A percentile compares a stretch with the other conserved stretches of the same genome.
These are phyloP conservation scores for Erigeron philadelphicus DNA, from an alignment of 140 eudicot species.

Conservation along the genomic window DNA sequence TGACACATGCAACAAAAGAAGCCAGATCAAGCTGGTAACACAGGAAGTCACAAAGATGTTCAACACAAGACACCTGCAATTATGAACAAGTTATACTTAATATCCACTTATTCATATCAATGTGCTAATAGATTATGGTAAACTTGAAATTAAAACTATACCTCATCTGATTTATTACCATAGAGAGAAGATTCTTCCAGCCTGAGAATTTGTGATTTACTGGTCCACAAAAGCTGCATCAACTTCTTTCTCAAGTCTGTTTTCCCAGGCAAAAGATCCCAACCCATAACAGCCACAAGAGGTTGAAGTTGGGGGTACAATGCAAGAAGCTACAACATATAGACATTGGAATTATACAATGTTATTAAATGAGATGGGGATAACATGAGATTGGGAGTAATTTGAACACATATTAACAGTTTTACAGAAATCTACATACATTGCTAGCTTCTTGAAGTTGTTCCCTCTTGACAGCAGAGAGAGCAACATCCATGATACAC, in stretches of 20 bases:
- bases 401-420: constrained; percentile 9
- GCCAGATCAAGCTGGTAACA: constrained; percentile 96
- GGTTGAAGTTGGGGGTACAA: constrained; percentile 96
- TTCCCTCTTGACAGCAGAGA: constrained; percentile 73
- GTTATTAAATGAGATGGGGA: neutral
- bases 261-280: constrained; percentile 94
- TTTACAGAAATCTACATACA: constrained; percentile 37
- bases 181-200: constrained; percentile 77
- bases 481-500: constrained; percentile 72
- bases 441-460: constrained; percentile 78
- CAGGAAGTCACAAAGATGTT: constrained; percentile 84
- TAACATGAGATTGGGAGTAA: too few species aligned
- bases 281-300: constrained; percentile 89
- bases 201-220: constrained; percentile 75
- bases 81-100: constrained; percentile 18
- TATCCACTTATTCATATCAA: constrained; percentile 16
- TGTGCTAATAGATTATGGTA: constrained; percentile 11
- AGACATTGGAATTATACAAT: constrained; percentile 11
- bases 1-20: constrained; percentile 87
- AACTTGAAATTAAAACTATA: constrained; percentile 21
- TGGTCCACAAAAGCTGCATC: constrained; percentile 89
- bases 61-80: constrained; percentile 73
- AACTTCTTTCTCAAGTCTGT: constrained; percentile 69
- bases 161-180: constrained; percentile 75
- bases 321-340: constrained; percentile 52